These are phyloP conservation scores for Penicillium sp. DNA, from an alignment of 2,329 filamentous ascomycete species.

Conservation along the genomic window DNA sequence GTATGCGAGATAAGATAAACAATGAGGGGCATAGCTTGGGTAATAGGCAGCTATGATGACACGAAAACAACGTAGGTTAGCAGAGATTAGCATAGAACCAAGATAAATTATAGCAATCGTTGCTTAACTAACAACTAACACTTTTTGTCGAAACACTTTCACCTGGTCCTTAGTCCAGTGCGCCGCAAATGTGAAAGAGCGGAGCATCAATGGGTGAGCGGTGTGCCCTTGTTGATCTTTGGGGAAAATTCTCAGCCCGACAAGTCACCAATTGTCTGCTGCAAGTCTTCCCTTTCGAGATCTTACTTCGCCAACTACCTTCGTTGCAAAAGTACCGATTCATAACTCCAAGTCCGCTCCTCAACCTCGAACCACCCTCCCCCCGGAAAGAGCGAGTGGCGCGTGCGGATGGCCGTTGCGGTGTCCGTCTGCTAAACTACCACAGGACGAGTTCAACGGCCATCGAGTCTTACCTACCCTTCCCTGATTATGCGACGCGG, in stretches of 20 bases:
- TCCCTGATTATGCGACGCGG: neutral
- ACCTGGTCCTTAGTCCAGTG: neutral
- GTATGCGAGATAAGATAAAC: conserved; percentile 25
- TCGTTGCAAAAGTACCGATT: neutral
- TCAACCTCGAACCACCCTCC: neutral
- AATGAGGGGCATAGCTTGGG: conserved; percentile 19
- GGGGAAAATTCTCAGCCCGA: conserved; percentile 21
- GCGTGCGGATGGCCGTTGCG: conserved; percentile 21
- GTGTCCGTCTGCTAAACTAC: conserved; percentile 17
- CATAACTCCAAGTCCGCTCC: neutral
- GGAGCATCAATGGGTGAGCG: conserved; percentile 15
- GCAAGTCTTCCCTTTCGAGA: conserved; percentile 4
- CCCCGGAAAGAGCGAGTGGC: conserved; percentile 6
- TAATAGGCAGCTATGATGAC: conserved; percentile 4
- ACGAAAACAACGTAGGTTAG: neutral
- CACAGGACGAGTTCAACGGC: conserved; percentile 22
- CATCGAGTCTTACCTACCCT: conserved; percentile 7
- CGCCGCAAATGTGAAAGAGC: neutral
- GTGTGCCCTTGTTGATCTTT: conserved; percentile 13
- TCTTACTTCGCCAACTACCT: neutral
- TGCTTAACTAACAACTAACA: neutral
- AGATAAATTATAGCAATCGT: neutral
- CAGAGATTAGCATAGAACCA: neutral
- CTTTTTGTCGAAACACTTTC: neutral
- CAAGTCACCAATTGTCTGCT: conserved; percentile 14